Evolutionary conservation across 306 rosid species (phyloP).

Genomic region (Trifolium fragiferum): DNA sequence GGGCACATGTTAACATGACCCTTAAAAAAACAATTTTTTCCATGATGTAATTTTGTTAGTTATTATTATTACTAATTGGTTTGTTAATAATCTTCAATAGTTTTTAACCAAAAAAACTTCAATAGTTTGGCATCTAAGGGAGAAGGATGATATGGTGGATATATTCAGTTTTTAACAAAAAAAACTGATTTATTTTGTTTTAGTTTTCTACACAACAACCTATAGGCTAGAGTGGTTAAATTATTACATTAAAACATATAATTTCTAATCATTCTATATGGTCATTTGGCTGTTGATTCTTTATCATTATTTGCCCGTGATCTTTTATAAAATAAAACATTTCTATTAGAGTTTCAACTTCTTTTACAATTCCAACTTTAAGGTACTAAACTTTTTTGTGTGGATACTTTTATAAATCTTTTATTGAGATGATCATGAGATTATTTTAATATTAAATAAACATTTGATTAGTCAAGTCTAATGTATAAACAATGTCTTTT

Average conservation of each 20-base stretch:
- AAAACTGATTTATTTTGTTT: constrained; percentile 1
- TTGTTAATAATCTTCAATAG: no score
- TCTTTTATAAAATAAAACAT: constrained; percentile 33
- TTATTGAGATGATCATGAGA: background rate
- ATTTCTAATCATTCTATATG: constrained; percentile 9
- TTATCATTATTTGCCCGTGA: background rate
- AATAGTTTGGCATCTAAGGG: no score
- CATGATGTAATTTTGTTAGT: no score
- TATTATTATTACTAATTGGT: no score
- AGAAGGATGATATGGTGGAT: no score
- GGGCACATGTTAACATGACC: no score
- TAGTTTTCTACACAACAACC: background rate
- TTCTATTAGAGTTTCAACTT: background rate
- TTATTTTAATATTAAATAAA: no score
- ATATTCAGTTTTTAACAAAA: no score
- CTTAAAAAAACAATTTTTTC: no score
- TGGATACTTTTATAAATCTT: no score
- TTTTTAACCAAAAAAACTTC: no score
- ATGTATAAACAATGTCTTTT: no score
- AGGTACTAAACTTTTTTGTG: background rate
- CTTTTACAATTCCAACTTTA: constrained; percentile 26
- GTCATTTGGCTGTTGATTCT: background rate
- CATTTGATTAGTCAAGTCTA: background rate
- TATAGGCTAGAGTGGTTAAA: constrained; percentile 18
- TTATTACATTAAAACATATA: constrained; percentile 10